Percentiles rank a stretch among this genome's conserved stretches.
Conservation (phyloP, 2,329 filamentous ascomycete genomes). For the Fusarium anguioides region DNA sequence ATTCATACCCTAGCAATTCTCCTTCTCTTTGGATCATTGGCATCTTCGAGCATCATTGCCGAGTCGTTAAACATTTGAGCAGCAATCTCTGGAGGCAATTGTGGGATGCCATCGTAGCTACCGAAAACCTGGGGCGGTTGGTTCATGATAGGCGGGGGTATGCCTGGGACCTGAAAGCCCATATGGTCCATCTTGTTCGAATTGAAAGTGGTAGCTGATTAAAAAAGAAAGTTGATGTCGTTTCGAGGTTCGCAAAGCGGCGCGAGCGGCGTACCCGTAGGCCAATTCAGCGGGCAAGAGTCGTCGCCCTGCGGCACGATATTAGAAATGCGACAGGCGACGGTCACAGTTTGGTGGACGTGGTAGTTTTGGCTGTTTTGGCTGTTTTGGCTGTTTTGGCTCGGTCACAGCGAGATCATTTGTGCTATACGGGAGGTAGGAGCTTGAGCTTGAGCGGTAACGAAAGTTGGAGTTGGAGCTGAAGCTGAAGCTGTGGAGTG, state of each 20-base stretch:
- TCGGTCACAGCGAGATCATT: constrained; percentile 11
- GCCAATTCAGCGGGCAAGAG: constrained; percentile 22
- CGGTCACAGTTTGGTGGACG: not conserved
- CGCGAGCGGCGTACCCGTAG: constrained; percentile 17
- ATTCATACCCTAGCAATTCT: constrained; percentile 83
- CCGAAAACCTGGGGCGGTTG: constrained; percentile 78
- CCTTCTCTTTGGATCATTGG: constrained; percentile 86
- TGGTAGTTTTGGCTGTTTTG: not conserved
- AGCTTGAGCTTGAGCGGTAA: not conserved
- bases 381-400: too few relatives aligned
- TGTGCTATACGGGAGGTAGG: not conserved
- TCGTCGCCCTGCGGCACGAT: constrained; percentile 9
- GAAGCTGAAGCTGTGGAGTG: constrained; percentile 22
- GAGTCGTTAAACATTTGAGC: constrained; percentile 71
- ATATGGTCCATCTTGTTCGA: constrained; percentile 58
- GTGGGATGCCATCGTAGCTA: constrained; percentile 69
- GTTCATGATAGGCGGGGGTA: constrained; percentile 70
- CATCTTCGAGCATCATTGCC: constrained; percentile 68
- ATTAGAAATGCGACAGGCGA: constrained; percentile 1
- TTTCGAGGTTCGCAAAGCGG: constrained; percentile 10
- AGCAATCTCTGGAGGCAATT: constrained; percentile 66
- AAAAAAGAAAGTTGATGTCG: constrained; percentile 1
- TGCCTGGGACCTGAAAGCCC: constrained; percentile 68
- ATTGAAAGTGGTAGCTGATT: not conserved
- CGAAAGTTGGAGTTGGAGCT: not conserved